Evolutionary conservation across 768 basidiomycete species (phyloP), one percentile per base, ranked within the genome.

Genomic region (Tylopilus sp.): DNA sequence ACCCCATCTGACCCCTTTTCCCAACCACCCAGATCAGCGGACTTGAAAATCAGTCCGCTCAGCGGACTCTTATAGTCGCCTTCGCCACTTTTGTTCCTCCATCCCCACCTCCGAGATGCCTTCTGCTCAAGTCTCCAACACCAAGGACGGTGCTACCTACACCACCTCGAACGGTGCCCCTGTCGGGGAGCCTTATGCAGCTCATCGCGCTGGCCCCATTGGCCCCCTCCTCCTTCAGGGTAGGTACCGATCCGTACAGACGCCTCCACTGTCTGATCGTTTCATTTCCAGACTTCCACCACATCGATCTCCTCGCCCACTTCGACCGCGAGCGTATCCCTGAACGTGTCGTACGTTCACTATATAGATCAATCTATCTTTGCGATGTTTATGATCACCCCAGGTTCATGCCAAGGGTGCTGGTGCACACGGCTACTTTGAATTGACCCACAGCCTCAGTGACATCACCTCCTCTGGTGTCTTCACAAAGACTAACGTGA

Each of bases 321-420:
- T 94, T 95, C 62, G 90, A 91, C 69, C 85, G 91, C 53, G 94
- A 97, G 71, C 88, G 95, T 67, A 95, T 98, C 63, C 95, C 95
- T 15, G 92, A 95, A 78, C 91, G 92, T 70, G 86, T 91, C 57
- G 92, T 86, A 69, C 58, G 82, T 75, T 38, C 13, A 6, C 28
- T 28, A 4, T 17, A 30, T 21, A 23, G 35, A 31, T 40, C 28
- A 22, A 30, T 44, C 2, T 6, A 6, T 42, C 44, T 36, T 20
- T 17, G n/a, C 40, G 50, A 11, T 41, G 12, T 58, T 76, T 55
- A 56, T 69, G 30, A 6, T 15, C 25, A 1, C 63, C 59, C 57
- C 67, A 92, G 87, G 81, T 94, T 47, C 93, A 94, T 64, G 91
- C 92, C 56, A 95, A 93, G 69, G 95, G 89, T 50, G 88, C 87